These are phyloP conservation scores for Komagataella kurtzmanii DNA, from an alignment of 805 yeast species.

Conservation along the genomic window DNA sequence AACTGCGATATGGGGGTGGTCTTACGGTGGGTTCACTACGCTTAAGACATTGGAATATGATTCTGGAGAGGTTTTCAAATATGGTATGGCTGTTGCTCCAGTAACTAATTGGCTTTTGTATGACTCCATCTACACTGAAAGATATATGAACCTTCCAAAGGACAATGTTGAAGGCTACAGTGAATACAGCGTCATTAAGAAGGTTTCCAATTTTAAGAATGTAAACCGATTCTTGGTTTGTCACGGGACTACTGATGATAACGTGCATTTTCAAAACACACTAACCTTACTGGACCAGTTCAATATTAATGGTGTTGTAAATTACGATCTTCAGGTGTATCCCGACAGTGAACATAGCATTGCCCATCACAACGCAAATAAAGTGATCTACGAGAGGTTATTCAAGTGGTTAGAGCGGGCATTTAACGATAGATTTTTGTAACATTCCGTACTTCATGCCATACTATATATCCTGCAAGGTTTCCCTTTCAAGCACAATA, in stretches of 20 bases:
- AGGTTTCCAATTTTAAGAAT: constrained; percentile 25
- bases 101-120: constrained; percentile 69
- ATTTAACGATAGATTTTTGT: background rate
- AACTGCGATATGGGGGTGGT: constrained; percentile 81
- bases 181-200: constrained; percentile 27
- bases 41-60: constrained; percentile 64
- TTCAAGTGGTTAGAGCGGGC: constrained; percentile 40
- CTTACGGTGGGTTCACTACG: constrained; percentile 73
- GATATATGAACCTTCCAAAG: constrained; percentile 51
- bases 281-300: constrained; percentile 47
- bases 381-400: constrained; percentile 59
- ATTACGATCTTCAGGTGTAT: constrained; percentile 76
- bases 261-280: constrained; percentile 68
- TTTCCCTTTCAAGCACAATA: background rate
- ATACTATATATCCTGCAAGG: background rate
- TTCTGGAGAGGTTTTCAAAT: constrained; percentile 46
- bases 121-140: constrained; percentile 70
- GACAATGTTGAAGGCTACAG: constrained; percentile 35
- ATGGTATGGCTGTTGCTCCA: constrained; percentile 77
- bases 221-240: constrained; percentile 50
- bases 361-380: constrained; percentile 63
- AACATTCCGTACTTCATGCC: background rate
- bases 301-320: constrained; percentile 36
- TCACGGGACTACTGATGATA: constrained; percentile 80
- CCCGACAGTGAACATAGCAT: constrained; percentile 93